phyloP scores from a whole-genome alignment of 768 basidiomycete species.

The Astraeus odoratus region DNA sequence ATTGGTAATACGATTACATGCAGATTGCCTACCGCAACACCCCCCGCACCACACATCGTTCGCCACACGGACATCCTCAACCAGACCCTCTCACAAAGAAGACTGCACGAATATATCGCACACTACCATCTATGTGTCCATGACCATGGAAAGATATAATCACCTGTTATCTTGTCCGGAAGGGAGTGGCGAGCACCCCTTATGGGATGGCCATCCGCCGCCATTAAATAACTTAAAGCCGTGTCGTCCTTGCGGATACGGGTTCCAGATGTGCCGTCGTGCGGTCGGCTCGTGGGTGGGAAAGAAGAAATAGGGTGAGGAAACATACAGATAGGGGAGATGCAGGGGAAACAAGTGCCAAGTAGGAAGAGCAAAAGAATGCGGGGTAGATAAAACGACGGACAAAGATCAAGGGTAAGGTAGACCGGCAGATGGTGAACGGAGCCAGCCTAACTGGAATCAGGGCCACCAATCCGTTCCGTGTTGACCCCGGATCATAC shows the following conservation, averaged over 20 bases:
- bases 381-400: not conserved
- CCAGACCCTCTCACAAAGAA: not conserved
- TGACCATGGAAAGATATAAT: slow-evolving; percentile 10
- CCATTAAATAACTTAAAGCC: not conserved
- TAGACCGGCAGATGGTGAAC: not conserved
- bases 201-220: not conserved
- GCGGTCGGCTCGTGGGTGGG: slow-evolving; percentile 6
- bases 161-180: not conserved
- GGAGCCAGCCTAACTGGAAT: not conserved
- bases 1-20: not conserved
- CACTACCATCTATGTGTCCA: not conserved
- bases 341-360: not conserved
- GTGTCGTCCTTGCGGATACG: not conserved
- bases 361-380: not conserved
- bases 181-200: not conserved
- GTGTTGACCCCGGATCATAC: slow-evolving; percentile 41
- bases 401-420: slow-evolving; percentile 7
- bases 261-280: not conserved
- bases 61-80: not conserved
- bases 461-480: not conserved
- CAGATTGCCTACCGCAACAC: too few relatives aligned
- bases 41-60: not conserved
- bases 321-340: not conserved
- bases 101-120: not conserved
- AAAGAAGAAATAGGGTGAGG: slow-evolving; percentile 13